A percentile compares a stretch with the other conserved stretches of the same genome.
These are phyloP conservation scores for Trichosporon faecale DNA, from an alignment of 1,284 basidiomycete genomes.

Conservation along the genomic window DNA sequence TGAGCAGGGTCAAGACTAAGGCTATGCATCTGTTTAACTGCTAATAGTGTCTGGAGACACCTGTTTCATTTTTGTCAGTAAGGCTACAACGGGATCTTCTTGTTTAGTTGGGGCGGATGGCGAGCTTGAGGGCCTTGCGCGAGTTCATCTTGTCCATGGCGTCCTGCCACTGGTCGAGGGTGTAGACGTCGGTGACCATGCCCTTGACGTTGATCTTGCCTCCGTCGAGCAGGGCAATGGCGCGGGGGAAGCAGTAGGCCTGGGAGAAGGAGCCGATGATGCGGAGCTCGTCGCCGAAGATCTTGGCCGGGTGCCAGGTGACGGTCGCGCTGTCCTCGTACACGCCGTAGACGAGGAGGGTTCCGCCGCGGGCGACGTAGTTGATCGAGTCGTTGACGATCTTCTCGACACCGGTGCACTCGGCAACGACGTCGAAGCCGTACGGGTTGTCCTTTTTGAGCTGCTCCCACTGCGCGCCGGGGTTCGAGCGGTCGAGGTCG, in stretches of 20 bases:
- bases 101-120: slow-evolving; percentile 40
- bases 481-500: slow-evolving; percentile 71
- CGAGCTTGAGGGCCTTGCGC: slow-evolving; percentile 52
- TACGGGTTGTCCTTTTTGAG: slow-evolving; percentile 74
- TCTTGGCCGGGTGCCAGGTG: slow-evolving; percentile 77
- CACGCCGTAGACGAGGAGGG: slow-evolving; percentile 58
- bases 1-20: neutral
- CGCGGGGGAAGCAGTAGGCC: slow-evolving; percentile 79
- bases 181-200: slow-evolving; percentile 74
- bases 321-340: slow-evolving; percentile 69
- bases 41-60: neutral
- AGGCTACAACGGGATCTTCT: neutral
- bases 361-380: slow-evolving; percentile 65
- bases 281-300: slow-evolving; percentile 79
- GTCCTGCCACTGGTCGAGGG: slow-evolving; percentile 70
- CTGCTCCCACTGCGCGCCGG: slow-evolving; percentile 73
- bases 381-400: slow-evolving; percentile 75
- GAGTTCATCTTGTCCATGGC: slow-evolving; percentile 78
- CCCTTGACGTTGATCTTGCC: slow-evolving; percentile 77
- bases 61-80: neutral
- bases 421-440: slow-evolving; percentile 83
- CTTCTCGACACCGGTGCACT: slow-evolving; percentile 78
- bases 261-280: slow-evolving; percentile 84
- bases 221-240: slow-evolving; percentile 79
- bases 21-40: neutral